These are phyloP conservation scores for Rhizophora apiculata DNA, from an alignment of 345 rosid genomes.

Conservation along the genomic window DNA sequence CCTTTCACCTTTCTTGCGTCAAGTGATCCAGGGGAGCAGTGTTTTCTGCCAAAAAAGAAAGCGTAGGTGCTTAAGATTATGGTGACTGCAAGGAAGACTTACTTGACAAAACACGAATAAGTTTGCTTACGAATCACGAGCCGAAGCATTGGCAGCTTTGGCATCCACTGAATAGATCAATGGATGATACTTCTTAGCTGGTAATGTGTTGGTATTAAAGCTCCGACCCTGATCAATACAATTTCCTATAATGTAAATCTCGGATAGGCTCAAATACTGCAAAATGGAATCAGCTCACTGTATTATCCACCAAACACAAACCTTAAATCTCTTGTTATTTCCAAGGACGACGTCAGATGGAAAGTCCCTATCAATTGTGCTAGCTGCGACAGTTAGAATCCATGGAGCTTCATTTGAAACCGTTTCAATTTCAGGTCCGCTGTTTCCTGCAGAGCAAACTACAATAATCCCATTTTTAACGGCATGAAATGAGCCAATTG, in stretches of 20 bases:
- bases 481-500: conserved; percentile 22
- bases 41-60: not conserved
- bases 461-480: conserved; percentile 16
- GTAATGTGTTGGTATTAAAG: not conserved
- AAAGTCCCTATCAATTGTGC: conserved; percentile 19
- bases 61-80: not conserved
- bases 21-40: conserved; percentile 3
- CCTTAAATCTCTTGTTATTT: conserved; percentile 15
- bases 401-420: conserved; percentile 17
- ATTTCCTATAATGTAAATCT: not conserved
- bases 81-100: not conserved
- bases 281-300: not conserved
- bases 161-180: conserved; percentile 18
- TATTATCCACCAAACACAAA: not conserved
- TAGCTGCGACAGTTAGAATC: conserved; percentile 23
- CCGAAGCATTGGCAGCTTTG: conserved; percentile 11
- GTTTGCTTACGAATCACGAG: conserved; percentile 10
- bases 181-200: conserved; percentile 10
- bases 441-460: conserved; percentile 18
- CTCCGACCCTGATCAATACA: conserved; percentile 14
- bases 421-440: not conserved
- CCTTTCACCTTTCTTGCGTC: conserved; percentile 15
- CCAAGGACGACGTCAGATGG: conserved; percentile 14
- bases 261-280: not conserved
- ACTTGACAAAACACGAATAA: not conserved